These are phyloP conservation scores for Cymbopogon flexuosus DNA, from an alignment of 202 grass and related monocot genomes.

Conservation along the genomic window DNA sequence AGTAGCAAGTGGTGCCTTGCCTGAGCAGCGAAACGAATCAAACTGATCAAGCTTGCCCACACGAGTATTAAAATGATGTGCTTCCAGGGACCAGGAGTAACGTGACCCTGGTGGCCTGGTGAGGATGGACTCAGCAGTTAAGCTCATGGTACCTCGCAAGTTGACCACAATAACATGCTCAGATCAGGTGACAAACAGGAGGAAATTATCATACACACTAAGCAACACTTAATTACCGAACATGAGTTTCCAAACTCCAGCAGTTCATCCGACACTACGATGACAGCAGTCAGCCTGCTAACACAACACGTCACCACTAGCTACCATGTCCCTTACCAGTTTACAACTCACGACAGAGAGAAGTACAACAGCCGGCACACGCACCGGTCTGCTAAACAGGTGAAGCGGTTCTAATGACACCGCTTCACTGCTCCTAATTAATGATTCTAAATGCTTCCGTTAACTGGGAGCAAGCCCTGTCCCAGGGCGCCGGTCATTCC, in stretches of 20 bases:
- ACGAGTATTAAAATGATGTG: no score
- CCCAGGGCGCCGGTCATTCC: slow-evolving; percentile 25
- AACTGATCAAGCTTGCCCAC: background rate
- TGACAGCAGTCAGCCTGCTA: slow-evolving; percentile 46
- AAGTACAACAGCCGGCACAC: slow-evolving; percentile 20
- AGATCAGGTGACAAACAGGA: background rate
- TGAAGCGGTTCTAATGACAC: background rate
- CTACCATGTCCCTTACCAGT: slow-evolving; percentile 32
- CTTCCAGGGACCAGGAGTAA: no score
- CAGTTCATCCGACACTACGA: slow-evolving; percentile 32
- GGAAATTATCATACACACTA: slow-evolving; percentile 29
- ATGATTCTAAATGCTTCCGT: slow-evolving; percentile 37
- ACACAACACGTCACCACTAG: slow-evolving; percentile 17
- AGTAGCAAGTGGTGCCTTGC: background rate
- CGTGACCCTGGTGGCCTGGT: no score
- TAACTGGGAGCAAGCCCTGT: background rate
- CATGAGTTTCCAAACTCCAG: slow-evolving; percentile 10
- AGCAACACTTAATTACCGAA: slow-evolving; percentile 29
- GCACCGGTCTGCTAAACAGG: slow-evolving; percentile 14
- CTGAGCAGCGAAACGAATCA: background rate
- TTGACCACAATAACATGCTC: background rate
- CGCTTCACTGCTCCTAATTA: slow-evolving; percentile 39
- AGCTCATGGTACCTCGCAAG: background rate
- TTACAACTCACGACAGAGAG: slow-evolving; percentile 8
- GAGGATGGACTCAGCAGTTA: background rate